Conservation (phyloP, 2,329 filamentous ascomycete genomes). For the Drechslerella stenobrocha region DNA sequence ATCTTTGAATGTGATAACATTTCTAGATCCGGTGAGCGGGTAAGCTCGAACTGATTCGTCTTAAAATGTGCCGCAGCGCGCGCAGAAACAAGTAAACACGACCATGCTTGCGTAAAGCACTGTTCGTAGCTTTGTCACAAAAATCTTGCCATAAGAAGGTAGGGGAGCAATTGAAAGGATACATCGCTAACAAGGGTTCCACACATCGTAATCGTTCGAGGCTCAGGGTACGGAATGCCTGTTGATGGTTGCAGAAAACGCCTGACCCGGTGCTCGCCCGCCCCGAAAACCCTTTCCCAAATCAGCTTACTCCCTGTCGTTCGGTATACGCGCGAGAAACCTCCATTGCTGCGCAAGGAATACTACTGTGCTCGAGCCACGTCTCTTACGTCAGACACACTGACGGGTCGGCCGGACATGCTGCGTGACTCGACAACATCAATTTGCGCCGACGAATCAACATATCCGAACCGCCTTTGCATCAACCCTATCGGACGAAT, state of each 20-base stretch:
- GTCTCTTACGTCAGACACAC: constrained; percentile 41
- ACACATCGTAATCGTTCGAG: too few relatives aligned
- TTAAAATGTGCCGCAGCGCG: neutral
- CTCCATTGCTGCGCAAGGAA: neutral
- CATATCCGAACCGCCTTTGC: too few relatives aligned
- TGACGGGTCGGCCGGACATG: constrained; percentile 7
- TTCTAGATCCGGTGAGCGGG: neutral
- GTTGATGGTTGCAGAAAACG: too few relatives aligned
- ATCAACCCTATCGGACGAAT: neutral
- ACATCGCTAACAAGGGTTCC: neutral
- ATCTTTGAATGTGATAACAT: neutral
- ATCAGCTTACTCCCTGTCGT: constrained; percentile 39
- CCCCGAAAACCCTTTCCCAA: constrained; percentile 27
- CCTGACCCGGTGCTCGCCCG: constrained; percentile 30
- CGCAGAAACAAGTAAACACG: neutral
- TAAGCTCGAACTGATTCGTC: neutral
- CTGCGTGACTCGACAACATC: neutral
- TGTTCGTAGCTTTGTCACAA: too few relatives aligned
- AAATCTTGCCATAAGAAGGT: too few relatives aligned
- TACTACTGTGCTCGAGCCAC: neutral
- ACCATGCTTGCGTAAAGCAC: too few relatives aligned
- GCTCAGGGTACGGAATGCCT: too few relatives aligned
- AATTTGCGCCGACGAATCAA: constrained; percentile 14
- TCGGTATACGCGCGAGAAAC: constrained; percentile 39
- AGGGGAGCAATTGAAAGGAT: constrained; percentile 2